These are phyloP conservation scores for Populus nigra DNA, from an alignment of 345 rosid genomes.

Conservation along the genomic window DNA sequence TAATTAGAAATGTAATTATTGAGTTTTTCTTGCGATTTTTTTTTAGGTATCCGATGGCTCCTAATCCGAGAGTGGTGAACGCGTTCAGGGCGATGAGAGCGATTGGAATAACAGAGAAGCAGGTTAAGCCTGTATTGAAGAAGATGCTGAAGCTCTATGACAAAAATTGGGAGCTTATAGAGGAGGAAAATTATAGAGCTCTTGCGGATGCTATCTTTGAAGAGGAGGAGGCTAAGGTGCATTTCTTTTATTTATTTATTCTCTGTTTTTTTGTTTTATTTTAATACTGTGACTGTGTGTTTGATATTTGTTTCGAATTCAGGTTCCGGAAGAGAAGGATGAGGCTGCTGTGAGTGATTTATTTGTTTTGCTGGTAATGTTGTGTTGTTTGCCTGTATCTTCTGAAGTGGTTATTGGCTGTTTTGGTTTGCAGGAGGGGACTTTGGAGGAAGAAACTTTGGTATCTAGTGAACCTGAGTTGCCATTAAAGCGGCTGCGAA, in stretches of 20 bases:
- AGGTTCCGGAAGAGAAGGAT: slow-evolving; percentile 43
- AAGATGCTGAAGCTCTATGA: slow-evolving; percentile 66
- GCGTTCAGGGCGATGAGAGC: slow-evolving; percentile 71
- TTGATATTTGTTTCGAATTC: slow-evolving; percentile 16
- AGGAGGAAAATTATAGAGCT: slow-evolving; percentile 77
- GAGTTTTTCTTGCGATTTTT: not conserved
- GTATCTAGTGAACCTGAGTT: slow-evolving; percentile 45
- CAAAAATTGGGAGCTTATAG: slow-evolving; percentile 78
- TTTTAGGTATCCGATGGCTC: slow-evolving; percentile 38
- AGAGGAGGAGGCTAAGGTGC: slow-evolving; percentile 60
- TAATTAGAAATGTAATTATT: not conserved
- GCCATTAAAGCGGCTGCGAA: slow-evolving; percentile 72
- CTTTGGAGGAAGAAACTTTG: slow-evolving; percentile 40
- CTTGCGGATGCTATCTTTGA: slow-evolving; percentile 92
- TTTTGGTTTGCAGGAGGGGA: slow-evolving; percentile 36
- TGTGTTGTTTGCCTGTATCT: slow-evolving; percentile 1
- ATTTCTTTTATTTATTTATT: not conserved
- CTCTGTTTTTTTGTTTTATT: not conserved
- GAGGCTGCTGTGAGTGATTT: slow-evolving; percentile 37
- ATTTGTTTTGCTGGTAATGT: not conserved
- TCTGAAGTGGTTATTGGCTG: slow-evolving; percentile 9
- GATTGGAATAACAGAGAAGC: slow-evolving; percentile 51
- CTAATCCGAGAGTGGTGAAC: slow-evolving; percentile 41
- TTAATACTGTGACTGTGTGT: not conserved
- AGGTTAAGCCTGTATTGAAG: slow-evolving; percentile 71